Conservation (phyloP, 78 protist species). For the Dictyostelium citrinum region DNA sequence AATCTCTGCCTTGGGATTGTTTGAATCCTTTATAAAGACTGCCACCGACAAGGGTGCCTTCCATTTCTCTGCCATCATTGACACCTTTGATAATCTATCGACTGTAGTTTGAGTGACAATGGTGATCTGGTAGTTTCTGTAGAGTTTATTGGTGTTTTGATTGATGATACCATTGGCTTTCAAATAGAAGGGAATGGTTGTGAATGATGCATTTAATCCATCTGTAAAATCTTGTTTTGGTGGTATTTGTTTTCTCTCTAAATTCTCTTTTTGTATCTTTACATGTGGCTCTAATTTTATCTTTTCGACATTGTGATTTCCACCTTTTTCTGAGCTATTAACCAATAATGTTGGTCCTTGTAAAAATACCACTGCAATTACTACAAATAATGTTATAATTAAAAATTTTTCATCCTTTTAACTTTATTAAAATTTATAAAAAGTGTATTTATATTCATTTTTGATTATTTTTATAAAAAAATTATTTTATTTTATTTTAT, state of each 20-base stretch:
- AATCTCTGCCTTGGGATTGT: background rate
- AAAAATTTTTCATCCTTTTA: background rate
- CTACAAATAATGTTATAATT: background rate
- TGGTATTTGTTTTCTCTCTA: background rate
- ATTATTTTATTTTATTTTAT: too few relatives aligned
- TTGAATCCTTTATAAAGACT: slow-evolving; percentile 6
- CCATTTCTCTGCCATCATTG: slow-evolving; percentile 60
- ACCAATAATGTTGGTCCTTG: background rate
- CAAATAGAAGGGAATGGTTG: background rate
- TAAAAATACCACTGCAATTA: background rate
- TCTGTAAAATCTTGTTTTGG: slow-evolving; percentile 21
- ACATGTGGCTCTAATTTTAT: background rate
- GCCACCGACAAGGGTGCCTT: slow-evolving; percentile 52
- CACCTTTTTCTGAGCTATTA: background rate
- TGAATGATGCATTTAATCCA: background rate
- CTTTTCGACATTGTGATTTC: background rate
- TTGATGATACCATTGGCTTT: background rate
- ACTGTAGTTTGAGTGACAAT: slow-evolving; percentile 59
- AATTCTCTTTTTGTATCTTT: background rate
- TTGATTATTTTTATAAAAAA: too few relatives aligned
- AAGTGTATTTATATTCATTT: background rate
- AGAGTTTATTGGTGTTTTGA: background rate
- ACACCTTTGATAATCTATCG: slow-evolving; percentile 26
- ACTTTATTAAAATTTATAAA: background rate
- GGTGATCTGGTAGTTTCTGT: background rate